Base-by-base conservation (phyloP, 1,284 basidiomycete genomes). In the Hemileia vastatrix region DNA sequence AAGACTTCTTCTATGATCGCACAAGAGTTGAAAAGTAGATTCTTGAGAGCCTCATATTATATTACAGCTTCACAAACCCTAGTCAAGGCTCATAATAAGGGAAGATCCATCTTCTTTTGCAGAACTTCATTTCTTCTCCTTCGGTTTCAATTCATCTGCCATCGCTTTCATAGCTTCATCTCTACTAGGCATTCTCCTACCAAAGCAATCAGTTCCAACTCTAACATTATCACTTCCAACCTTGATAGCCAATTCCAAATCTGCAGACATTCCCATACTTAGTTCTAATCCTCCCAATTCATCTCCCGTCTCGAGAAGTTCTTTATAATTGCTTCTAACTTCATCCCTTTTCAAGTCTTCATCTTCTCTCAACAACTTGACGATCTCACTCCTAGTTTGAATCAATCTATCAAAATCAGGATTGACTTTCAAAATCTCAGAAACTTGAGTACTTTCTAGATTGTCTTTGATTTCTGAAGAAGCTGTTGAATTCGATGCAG, bases 231-330 rank as follows among this genome's bases (percentile, higher is more conserved):
- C 84, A 72, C 89, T 88, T 0, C 91, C 94, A 15, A 86, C 83
- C 74, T 80, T 81, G 64, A 95, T 78, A 1, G 94, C 94, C 45
- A 86, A 83, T 71, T 86, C 88, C 74, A 94, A 95, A 71, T 98
- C 94, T 63, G 86, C 87, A 60, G 90, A 93, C 94, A 98, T 98
- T 19, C 94, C 94, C 93, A 97, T 97, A 72, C 90, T 94, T 73
- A 98, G 76, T 72, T 91, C 74, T 65, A 97, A 75, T 72, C 76
- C 48, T 81, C 79, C 64, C 58, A 95, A 77, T 13, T 78, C 67
- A 54, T 82, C 80, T 0, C 55, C 51, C 4, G 66, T 65, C 36
- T 40, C 36, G 11, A 40, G 15, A 11, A 40, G 15, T 40, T 40
- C 36, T 15, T 40, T 15, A 40, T 40, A 40, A 40, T 40, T 15